Evolutionary conservation across 202 grass and related monocot species (phyloP).

Genomic region (Dendrocalamus latiflorus): DNA sequence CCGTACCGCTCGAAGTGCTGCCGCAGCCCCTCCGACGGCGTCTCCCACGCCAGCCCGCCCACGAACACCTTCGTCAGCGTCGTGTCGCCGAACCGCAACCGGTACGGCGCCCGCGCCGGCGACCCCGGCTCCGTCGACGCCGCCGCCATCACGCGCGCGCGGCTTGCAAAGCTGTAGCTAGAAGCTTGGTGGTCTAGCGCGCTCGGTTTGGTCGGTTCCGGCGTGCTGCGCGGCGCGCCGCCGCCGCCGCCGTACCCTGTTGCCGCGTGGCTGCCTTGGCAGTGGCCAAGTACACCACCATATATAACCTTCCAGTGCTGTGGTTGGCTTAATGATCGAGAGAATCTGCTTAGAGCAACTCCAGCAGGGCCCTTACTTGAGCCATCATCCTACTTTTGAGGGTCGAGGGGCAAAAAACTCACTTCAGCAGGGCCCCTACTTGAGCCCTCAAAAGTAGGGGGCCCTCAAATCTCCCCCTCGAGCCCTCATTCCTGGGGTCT

Average conservation of each 20-base stretch:
- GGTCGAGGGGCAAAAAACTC: too few species aligned
- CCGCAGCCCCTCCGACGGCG: conserved; percentile 61
- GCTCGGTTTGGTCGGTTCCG: background rate
- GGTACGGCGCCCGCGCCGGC: conserved; percentile 24
- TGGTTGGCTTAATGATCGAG: conserved; percentile 46
- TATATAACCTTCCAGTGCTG: conserved; percentile 23
- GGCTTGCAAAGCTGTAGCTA: background rate
- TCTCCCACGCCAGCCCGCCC: conserved; percentile 93
- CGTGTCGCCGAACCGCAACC: conserved; percentile 82
- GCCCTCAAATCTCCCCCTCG: too few species aligned
- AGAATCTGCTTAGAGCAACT: background rate
- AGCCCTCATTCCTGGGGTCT: too few species aligned
- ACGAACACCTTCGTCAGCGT: conserved; percentile 91
- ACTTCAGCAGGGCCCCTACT: too few species aligned
- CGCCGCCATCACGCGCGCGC: conserved; percentile 15
- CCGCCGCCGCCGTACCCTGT: conserved; percentile 4
- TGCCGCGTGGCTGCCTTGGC: background rate
- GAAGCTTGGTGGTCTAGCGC: background rate
- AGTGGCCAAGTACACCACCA: background rate
- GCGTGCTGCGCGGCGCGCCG: background rate
- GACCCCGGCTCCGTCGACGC: conserved; percentile 19
- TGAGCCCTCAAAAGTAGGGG: too few species aligned
- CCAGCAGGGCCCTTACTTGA: too few species aligned
- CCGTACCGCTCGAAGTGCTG: conserved; percentile 80
- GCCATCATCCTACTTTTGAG: too few species aligned